These are phyloP conservation scores for Obelidium mucronatum DNA, from an alignment of 192 early-diverging fungal genomes.

Conservation along the genomic window DNA sequence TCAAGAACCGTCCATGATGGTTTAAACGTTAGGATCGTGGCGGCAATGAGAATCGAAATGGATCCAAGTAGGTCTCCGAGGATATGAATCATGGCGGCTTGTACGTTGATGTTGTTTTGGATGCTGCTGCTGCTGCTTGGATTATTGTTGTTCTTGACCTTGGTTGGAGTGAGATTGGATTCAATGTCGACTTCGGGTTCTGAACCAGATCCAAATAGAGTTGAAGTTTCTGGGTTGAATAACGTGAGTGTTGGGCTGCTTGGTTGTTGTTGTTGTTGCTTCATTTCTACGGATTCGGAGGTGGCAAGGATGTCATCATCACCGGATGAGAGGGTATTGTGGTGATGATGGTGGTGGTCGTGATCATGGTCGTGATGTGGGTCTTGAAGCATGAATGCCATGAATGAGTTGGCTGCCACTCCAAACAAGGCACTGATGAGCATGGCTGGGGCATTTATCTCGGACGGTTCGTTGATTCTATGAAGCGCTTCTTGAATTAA, in stretches of 20 bases:
- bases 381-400: conserved; percentile 43
- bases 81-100: conserved; percentile 77
- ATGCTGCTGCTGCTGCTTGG: background rate
- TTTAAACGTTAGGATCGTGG: conserved; percentile 61
- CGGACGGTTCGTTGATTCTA: conserved; percentile 62
- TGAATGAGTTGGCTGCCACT: conserved; percentile 72
- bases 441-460: conserved; percentile 74
- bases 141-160: background rate
- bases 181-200: background rate
- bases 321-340: conserved; percentile 1
- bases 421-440: conserved; percentile 69
- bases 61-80: conserved; percentile 77
- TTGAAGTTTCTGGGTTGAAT: conserved; percentile 1
- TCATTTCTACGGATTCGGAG: background rate
- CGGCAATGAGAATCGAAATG: conserved; percentile 75
- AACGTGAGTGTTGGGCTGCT: background rate
- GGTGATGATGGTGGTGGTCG: conserved; percentile 43
- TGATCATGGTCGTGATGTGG: conserved; percentile 38
- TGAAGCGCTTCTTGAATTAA: conserved; percentile 72
- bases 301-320: background rate
- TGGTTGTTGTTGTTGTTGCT: too few relatives aligned
- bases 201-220: background rate
- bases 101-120: conserved; percentile 50
- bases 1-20: conserved; percentile 66
- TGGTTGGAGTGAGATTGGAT: background rate